Conservation (phyloP, 176 grass and related monocot genomes). For the Themeda triandra region DNA sequence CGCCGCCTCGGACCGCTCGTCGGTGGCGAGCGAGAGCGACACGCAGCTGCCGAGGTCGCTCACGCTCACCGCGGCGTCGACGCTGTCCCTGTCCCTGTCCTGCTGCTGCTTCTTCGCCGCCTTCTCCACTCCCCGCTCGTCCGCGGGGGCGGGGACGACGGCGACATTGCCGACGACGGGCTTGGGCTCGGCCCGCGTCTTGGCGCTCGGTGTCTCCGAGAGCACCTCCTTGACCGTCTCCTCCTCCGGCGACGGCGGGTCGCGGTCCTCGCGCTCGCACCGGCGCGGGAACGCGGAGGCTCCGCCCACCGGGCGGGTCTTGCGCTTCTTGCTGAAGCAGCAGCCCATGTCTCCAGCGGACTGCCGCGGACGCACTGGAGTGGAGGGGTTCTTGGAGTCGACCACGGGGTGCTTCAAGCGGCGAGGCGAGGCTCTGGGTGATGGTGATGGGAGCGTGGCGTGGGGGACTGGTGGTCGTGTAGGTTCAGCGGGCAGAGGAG, state of each 20-base stretch:
- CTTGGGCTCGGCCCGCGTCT: slow-evolving; percentile 9
- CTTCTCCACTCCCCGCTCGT: slow-evolving; percentile 21
- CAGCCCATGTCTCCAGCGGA: slow-evolving; percentile 58
- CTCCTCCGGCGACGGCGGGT: slow-evolving; percentile 58
- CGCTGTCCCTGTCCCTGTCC: not conserved
- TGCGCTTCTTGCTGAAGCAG: slow-evolving; percentile 64
- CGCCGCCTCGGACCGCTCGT: slow-evolving; percentile 39
- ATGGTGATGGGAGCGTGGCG: slow-evolving; percentile 3
- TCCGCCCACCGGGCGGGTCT: not conserved
- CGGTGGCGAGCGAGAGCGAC: slow-evolving; percentile 38
- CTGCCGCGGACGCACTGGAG: no score
- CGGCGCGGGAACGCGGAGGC: not conserved
- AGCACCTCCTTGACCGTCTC: slow-evolving; percentile 96
- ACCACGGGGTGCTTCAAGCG: slow-evolving; percentile 5
- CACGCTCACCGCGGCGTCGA: slow-evolving; percentile 14
- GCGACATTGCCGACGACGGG: slow-evolving; percentile 21
- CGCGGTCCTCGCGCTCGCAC: slow-evolving; percentile 28
- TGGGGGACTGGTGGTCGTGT: not conserved
- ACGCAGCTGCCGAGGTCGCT: slow-evolving; percentile 52
- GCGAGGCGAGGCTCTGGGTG: no score
- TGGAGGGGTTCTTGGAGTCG: not conserved
- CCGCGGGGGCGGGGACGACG: not conserved
- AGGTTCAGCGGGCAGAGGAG: not conserved
- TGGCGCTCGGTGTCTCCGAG: slow-evolving; percentile 57
- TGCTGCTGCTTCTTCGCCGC: slow-evolving; percentile 22